Evolutionary conservation across 495 filamentous ascomycete genomes (phyloP).

Genomic region (Pseudoneurospora amorphoporcata): DNA sequence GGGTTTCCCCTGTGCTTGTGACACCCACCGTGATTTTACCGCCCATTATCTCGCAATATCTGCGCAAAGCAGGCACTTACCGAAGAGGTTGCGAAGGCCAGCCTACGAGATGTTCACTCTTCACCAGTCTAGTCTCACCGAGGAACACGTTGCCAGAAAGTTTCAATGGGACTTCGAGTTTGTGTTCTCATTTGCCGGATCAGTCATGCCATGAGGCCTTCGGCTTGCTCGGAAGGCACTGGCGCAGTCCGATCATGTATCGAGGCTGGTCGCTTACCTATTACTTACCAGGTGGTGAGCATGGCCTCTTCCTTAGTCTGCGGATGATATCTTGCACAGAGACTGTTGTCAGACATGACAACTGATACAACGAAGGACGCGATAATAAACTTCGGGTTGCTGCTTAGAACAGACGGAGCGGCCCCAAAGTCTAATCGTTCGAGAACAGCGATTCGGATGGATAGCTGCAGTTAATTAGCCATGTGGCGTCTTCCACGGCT

Average conservation of each 20-base stretch:
- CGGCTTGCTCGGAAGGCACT: not conserved
- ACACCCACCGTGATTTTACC: not conserved
- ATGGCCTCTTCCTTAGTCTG: not conserved
- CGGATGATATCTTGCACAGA: not conserved
- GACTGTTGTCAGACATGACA: not conserved
- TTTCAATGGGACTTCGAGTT: not conserved
- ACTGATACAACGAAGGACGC: not conserved
- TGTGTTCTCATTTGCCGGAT: not conserved
- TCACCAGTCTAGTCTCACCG: not conserved
- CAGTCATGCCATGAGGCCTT: not conserved
- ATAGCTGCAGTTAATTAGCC: not conserved
- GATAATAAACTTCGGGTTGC: not conserved
- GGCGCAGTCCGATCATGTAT: not conserved
- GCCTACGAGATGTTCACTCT: not conserved
- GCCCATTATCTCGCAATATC: not conserved
- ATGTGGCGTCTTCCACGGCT: not conserved
- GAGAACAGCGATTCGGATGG: not conserved
- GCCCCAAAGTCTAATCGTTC: not conserved
- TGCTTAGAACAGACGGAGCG: not conserved
- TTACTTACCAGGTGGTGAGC: not conserved
- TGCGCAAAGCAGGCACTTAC: not conserved
- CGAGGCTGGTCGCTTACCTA: not conserved
- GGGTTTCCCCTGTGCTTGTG: not conserved
- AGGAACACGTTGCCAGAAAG: not conserved
- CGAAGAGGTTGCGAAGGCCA: not conserved